Evolutionary conservation across 305 asterid genomes (phyloP), one percentile per base, ranked within the genome.

Genomic region (Fraxinus velutina): DNA sequence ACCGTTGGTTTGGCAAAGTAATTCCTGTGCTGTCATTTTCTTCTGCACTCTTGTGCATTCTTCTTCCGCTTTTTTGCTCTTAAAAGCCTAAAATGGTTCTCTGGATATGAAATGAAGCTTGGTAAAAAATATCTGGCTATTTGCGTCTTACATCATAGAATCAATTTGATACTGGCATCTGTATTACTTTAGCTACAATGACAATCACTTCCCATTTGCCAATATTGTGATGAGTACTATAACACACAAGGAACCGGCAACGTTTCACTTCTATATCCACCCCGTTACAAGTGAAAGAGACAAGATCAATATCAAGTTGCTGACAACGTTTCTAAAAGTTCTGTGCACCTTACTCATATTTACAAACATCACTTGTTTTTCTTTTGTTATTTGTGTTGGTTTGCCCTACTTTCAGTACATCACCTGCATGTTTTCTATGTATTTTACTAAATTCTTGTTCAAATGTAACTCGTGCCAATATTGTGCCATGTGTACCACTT

Each of bases 311-410:
- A 64, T 64, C 32, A 62, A 62, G 72, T 24, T 22, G 33, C 72
- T 24, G 33, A 24, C 72, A 62, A 22, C 33, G 8, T 62, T 22
- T 62, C 33, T 57, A 57, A 57, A 57, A 57, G 68, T 57, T 17
- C 6, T 66, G 73, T 66, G 32, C 34, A 24, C 33, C 76, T 80
- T 50, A 36, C 62, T 80, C 76, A 12, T 76, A 71, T 72, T 66
- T 37, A 36, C 57, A 29, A 55, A 76, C 73, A 29, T 47, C 68
- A 19, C 76, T 60, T 62, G 64, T 70, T 73, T 10, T 5, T 62
- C 68, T 17, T 62, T 39, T 57, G 8, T 42, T 42, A 17, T 52
- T 52, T 60, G 79, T 80, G 73, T 60, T 77, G 64, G 39, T 73
- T 52, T 81, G 21, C 34, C 72, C 68, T 60, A 36, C 70, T 57